Evolutionary conservation across 108 stramenopile genomes (phyloP).

Genomic region (Cylindrotheca fusiformis): DNA sequence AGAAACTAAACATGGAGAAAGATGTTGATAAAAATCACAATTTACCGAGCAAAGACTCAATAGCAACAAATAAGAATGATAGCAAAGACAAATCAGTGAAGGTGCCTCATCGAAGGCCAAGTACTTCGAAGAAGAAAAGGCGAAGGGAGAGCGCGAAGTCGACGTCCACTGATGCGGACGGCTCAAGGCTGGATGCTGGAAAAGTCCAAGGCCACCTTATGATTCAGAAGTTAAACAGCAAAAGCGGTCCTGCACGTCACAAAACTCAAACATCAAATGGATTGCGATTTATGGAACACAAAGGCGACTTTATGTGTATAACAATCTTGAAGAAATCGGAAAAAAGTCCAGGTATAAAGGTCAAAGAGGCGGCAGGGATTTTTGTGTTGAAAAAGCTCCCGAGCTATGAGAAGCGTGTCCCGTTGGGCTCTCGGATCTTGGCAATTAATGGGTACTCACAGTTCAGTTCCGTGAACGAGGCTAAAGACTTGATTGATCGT

Average conservation of each 20-base stretch:
- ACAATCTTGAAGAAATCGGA: conserved; percentile 18
- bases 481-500: conserved; percentile 17
- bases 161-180: background rate
- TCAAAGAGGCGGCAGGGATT: conserved; percentile 13
- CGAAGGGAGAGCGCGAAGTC: background rate
- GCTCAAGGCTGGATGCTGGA: too few species aligned
- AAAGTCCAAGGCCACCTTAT: too few species aligned
- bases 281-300: conserved; percentile 1
- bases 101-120: background rate
- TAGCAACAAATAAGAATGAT: background rate
- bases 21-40: conserved; percentile 8
- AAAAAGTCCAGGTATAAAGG: background rate
- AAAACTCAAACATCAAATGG: too few species aligned
- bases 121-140: background rate
- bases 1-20: background rate
- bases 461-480: conserved; percentile 8
- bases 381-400: conserved; percentile 15
- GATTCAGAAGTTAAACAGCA: too few species aligned
- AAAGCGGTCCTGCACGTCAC: too few species aligned
- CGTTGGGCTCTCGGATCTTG: conserved; percentile 13
- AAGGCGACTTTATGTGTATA: conserved; percentile 8
- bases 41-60: background rate
- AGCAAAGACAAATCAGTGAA: background rate
- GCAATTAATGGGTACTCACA: conserved; percentile 19
- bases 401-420: conserved; percentile 11